phyloP scores from a whole-genome alignment of 768 basidiomycete species.

The Sutorius australiensis region DNA sequence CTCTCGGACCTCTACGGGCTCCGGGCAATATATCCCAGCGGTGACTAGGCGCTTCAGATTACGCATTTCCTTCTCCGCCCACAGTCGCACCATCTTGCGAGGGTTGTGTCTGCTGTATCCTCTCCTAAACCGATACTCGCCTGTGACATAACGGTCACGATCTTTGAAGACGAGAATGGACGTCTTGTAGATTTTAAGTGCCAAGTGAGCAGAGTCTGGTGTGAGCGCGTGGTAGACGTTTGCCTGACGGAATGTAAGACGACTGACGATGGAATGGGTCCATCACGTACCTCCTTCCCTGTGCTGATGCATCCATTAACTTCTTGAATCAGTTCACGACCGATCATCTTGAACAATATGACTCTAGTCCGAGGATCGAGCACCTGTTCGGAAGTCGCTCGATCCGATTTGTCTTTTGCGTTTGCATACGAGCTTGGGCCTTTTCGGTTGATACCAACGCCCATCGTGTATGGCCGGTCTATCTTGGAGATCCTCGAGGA shows the following conservation, averaged over 20 bases:
- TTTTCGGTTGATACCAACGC: constrained; percentile 85
- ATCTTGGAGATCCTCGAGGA: constrained; percentile 72
- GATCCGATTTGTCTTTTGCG: constrained; percentile 92
- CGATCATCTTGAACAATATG: constrained; percentile 95
- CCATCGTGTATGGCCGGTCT: constrained; percentile 62
- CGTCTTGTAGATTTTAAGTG: constrained; percentile 97
- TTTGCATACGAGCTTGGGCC: constrained; percentile 86
- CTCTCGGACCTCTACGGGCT: constrained; percentile 89
- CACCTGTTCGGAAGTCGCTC: constrained; percentile 96
- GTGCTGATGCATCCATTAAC: constrained; percentile 97
- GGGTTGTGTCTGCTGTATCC: constrained; percentile 90
- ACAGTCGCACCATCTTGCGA: constrained; percentile 96
- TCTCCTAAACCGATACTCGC: constrained; percentile 91
- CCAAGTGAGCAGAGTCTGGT: constrained; percentile 57
- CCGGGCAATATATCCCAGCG: constrained; percentile 85
- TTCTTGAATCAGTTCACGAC: constrained; percentile 79
- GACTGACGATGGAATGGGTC: background rate
- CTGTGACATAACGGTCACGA: constrained; percentile 93
- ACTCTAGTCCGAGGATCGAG: constrained; percentile 93
- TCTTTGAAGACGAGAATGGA: constrained; percentile 97
- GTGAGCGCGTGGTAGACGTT: constrained; percentile 93
- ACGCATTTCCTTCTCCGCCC: constrained; percentile 99
- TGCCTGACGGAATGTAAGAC: constrained; percentile 51
- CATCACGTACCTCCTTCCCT: constrained; percentile 80
- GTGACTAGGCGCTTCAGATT: constrained; percentile 81